phyloP scores from a whole-genome alignment of 31 red algal genomes.

The Porphyra umbilicalis region DNA sequence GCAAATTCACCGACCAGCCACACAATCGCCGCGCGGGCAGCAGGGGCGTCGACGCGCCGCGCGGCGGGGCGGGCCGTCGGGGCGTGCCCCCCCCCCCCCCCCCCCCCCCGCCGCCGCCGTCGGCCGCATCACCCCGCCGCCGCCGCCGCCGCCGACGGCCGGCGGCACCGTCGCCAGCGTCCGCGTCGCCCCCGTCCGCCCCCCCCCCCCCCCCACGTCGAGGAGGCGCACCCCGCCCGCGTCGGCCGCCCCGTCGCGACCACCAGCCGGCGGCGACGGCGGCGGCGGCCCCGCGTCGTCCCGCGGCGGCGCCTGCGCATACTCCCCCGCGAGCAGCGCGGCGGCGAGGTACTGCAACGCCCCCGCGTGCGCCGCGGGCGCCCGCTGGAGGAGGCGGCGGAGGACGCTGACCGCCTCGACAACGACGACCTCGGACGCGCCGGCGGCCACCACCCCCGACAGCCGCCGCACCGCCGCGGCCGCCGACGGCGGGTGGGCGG shows the following conservation, averaged over 20 bases:
- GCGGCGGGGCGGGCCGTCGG: neutral
- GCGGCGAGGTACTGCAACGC: conserved; percentile 57
- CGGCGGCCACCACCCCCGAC: conserved; percentile 36
- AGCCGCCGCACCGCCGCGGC: conserved; percentile 51
- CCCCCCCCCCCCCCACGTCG: neutral
- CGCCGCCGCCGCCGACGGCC: neutral
- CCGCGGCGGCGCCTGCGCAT: neutral
- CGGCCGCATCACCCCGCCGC: neutral
- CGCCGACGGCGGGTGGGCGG: conserved; percentile 51
- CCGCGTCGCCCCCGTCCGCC: neutral
- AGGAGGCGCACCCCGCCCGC: neutral
- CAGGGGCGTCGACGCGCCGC: conserved; percentile 26
- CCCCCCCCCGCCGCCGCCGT: neutral
- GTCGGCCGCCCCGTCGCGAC: neutral
- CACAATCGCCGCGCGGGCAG: conserved; percentile 56
- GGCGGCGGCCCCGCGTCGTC: neutral
- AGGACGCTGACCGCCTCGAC: conserved; percentile 66
- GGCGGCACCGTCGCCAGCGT: neutral
- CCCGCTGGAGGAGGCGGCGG: conserved; percentile 54
- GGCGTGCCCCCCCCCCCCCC: neutral
- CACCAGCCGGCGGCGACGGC: no score
- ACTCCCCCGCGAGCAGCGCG: conserved; percentile 30
- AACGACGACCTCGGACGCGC: conserved; percentile 41
- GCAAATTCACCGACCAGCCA: conserved; percentile 84
- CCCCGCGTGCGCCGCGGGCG: conserved; percentile 46